Base-by-base conservation (phyloP, 345 rosid genomes). In the Heritiera fomes region DNA sequence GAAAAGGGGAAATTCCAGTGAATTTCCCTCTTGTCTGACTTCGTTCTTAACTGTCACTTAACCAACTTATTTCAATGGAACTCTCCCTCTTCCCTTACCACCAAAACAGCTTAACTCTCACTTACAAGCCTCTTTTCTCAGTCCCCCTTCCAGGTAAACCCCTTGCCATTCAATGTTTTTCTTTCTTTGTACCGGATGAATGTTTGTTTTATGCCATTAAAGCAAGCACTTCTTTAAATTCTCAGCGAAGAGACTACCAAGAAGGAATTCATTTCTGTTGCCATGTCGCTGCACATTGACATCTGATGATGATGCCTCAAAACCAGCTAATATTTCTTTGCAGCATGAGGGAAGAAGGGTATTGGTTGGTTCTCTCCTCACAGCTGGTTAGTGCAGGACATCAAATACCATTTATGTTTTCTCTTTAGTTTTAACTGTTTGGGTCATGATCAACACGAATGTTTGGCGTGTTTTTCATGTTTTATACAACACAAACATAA, bases 311-410 rank as follows among this genome's bases (percentile, higher is more conserved):
- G 82, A 90, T 73, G 61, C 82, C 49, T 9, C 71, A 5, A 75
- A 81, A 67, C 81, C 83, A 59, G 56, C 18, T 15, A 49, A 65
- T 9, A 73, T 77, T 40, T 64, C 86, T 75, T 82, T 72, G 73
- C 77, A 45, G 11, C 75, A 53, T 0, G 84, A 88, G 50, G 88
- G 89, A 75, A 90, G 97, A 78, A 90, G 98, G 77, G 86, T 87
- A 61, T 77, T 95, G 52, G 71, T 95, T 79, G 91, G 86, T 77
- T 86, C 86, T 82, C 83, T 95, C 53, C 81, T 95, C 53, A 60
- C 86, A 8, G 53, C 91, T 10, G 92, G 97, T 92, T 79, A 55
- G 85, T 82, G 50, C 47, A 43, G 6, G 6, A 6, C 45, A 43
- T 43, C 45, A 6, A 40, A 43, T 43, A 6, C 45, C 45, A 6